Evolutionary conservation across 78 protist genomes (phyloP), one percentile per base, ranked within the genome.

Genomic region (Dictyostelium intermedium): DNA sequence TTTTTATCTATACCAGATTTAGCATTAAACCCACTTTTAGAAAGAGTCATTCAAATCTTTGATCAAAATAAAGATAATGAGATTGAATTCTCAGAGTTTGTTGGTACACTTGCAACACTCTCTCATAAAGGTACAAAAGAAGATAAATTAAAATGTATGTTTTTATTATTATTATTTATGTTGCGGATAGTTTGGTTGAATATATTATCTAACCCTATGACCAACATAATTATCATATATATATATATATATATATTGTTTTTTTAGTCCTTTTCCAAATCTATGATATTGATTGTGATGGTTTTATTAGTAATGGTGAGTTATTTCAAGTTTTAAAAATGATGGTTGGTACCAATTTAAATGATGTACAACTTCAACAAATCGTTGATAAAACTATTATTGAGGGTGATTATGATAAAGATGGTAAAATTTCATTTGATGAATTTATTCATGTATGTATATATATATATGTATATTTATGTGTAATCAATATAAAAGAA

Each of bases 381-480:
- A 98, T 99, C 56, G 99, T 98, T 27, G 99, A 98, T 91, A 98
- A 98, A 97, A 98, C 99, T 39, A 98, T 99, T 91, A 95, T 93
- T 50, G 97, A 97, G 41, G 98, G 97, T 50, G 99, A 98, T 91
- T 23, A 35, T 14, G 98, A 98, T 79, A 84, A 84, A 27, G 98
- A 93, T 79, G 99, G 98, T 18, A 84, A 79, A 69, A 92, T 98
- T 43, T 92, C 97, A n/a, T 96, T 92, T 78, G 96, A 95, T 18
- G 99, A 98, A 56, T 98, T 98, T 77, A 10, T 70, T 10, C 53
- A 79, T 60, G 95, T 95, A 91, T 50, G 82, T 73, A 35, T 14
- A 34, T 25, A 39, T n/a, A n/a, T n/a, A n/a, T n/a, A n/a, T n/a
- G n/a, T n/a, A n/a, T n/a, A n/a, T n/a, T n/a, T n/a, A 39, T 39